Conservation (phyloP, 2,329 filamentous ascomycete species). For the Ophiostoma himal-ulmi region DNA sequence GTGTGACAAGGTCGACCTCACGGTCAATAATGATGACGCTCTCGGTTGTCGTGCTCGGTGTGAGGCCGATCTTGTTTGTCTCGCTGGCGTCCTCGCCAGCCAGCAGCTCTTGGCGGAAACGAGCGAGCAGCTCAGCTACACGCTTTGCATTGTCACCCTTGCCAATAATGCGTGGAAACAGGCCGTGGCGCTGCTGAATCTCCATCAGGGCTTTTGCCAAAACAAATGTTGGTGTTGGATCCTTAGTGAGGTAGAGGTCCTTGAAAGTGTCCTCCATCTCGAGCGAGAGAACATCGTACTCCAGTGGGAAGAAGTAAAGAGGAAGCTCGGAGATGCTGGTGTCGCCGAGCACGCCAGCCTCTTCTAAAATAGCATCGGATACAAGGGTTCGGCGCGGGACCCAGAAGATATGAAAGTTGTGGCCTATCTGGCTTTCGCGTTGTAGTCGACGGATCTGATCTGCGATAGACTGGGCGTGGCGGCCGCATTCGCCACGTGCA, state of each 20-base stretch:
- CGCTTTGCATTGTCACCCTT: constrained; percentile 93
- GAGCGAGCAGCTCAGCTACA: constrained; percentile 76
- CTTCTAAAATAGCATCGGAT: constrained; percentile 85
- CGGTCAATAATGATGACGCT: constrained; percentile 92
- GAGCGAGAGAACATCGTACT: constrained; percentile 83
- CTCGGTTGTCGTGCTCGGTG: constrained; percentile 82
- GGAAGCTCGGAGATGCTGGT: constrained; percentile 83
- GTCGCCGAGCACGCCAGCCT: constrained; percentile 87
- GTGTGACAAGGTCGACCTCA: constrained; percentile 88
- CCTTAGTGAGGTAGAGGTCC: constrained; percentile 84
- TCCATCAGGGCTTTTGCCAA: constrained; percentile 90
- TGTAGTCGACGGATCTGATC: constrained; percentile 88
- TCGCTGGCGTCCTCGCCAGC: constrained; percentile 70
- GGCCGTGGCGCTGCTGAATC: constrained; percentile 82
- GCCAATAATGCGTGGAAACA: constrained; percentile 90
- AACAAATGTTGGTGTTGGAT: constrained; percentile 83
- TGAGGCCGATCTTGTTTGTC: constrained; percentile 59
- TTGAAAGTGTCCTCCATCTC: constrained; percentile 82
- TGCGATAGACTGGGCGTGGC: constrained; percentile 77
- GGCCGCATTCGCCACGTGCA: constrained; percentile 80
- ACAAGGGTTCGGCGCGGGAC: constrained; percentile 86
- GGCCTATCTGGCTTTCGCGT: constrained; percentile 78
- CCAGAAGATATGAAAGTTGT: constrained; percentile 97
- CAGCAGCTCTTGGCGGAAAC: constrained; percentile 84
- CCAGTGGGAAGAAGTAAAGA: constrained; percentile 83